Evolutionary conservation across 306 rosid genomes (phyloP).

Genomic region (Lablab purpureus): DNA sequence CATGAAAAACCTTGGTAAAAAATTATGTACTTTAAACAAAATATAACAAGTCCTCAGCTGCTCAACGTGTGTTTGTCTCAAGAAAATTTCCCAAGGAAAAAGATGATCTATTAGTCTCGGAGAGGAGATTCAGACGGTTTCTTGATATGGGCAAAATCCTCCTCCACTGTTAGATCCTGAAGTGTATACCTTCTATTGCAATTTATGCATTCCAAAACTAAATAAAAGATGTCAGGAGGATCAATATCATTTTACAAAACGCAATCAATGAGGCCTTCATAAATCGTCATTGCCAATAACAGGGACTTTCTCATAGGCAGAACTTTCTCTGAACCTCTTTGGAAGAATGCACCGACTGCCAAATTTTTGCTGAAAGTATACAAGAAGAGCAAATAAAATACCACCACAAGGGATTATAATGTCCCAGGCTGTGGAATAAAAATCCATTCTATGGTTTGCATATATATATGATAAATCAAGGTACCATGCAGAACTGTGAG

Average conservation of each 20-base stretch:
- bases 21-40: background rate
- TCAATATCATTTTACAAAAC: constrained; percentile 31
- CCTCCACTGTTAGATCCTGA: constrained; percentile 6
- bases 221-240: constrained; percentile 6
- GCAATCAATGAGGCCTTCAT: constrained; percentile 46
- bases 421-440: constrained; percentile 91
- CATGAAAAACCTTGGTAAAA: background rate
- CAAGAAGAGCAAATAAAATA: constrained; percentile 62
- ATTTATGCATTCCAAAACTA: constrained; percentile 32
- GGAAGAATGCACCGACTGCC: constrained; percentile 84
- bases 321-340: constrained; percentile 55
- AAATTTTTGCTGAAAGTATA: constrained; percentile 82
- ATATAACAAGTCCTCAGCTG: background rate
- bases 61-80: background rate
- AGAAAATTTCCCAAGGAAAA: background rate
- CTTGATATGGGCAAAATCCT: constrained; percentile 20
- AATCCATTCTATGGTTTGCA: constrained; percentile 76
- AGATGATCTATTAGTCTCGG: background rate
- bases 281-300: constrained; percentile 74
- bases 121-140: constrained; percentile 6
- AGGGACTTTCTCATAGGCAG: constrained; percentile 78
- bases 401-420: constrained; percentile 69
- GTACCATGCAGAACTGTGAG: constrained; percentile 63
- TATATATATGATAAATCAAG: constrained; percentile 72
- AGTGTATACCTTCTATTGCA: constrained; percentile 38